Conservation (phyloP, 768 basidiomycete species). For the Trametes villosa region DNA sequence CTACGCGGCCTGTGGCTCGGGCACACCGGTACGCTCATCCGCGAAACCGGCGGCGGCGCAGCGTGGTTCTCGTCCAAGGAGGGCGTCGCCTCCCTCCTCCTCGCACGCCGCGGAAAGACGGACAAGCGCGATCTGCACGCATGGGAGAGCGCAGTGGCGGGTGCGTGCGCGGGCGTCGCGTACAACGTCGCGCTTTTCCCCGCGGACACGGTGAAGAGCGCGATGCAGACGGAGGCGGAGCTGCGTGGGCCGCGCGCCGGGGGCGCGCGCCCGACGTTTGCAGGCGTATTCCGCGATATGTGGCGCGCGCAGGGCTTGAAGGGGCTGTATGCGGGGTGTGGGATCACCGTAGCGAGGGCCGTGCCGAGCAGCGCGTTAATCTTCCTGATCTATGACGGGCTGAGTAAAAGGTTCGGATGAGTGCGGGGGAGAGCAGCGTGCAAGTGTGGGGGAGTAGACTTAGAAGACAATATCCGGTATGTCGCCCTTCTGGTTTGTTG, state of each 20-base stretch:
- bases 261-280: constrained; percentile 49
- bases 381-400: constrained; percentile 88
- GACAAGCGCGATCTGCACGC: constrained; percentile 44
- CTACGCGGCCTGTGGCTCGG: constrained; percentile 94
- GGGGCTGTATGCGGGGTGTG: constrained; percentile 92
- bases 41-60: constrained; percentile 89
- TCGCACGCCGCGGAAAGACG: constrained; percentile 48
- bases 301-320: constrained; percentile 75
- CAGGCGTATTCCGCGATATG: constrained; percentile 68
- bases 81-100: constrained; percentile 63
- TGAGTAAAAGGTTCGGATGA: constrained; percentile 58
- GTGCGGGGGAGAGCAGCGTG: neutral
- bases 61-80: constrained; percentile 95
- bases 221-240: constrained; percentile 94
- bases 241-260: constrained; percentile 55
- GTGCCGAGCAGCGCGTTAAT: constrained; percentile 92
- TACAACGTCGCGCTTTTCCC: constrained; percentile 94
- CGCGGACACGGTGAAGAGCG: constrained; percentile 92
- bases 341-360: constrained; percentile 83
- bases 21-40: constrained; percentile 89
- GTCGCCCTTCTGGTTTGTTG: no score
- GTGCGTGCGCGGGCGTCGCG: constrained; percentile 82
- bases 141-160: constrained; percentile 85
- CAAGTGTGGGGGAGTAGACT: neutral
- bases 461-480: neutral